Conservation (phyloP, 2,329 filamentous ascomycete species). For the Periconia sp. region DNA sequence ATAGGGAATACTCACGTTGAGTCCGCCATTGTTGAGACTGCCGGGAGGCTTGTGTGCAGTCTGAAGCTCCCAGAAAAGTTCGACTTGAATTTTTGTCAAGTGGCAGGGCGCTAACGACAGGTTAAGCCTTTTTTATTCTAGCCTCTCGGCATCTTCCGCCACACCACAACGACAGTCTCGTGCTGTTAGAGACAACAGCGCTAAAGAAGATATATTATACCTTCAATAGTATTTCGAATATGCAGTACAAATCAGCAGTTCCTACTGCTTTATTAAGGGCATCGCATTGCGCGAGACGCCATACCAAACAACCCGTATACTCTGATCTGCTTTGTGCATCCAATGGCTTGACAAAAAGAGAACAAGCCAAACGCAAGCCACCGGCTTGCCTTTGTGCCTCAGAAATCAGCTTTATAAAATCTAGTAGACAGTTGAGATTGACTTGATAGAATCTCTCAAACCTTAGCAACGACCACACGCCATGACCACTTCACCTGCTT, state of each 20-base stretch:
- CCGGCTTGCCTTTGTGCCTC: neutral
- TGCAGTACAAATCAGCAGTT: too few species aligned
- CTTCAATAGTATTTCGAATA: too few species aligned
- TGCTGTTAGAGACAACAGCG: neutral
- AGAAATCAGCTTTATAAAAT: neutral
- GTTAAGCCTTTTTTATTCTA: neutral
- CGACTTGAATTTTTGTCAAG: conserved; percentile 8
- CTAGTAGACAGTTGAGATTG: neutral
- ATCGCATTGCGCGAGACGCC: too few species aligned
- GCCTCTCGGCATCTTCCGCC: neutral
- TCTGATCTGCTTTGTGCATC: neutral
- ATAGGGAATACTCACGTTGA: conserved; percentile 61
- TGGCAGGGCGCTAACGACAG: conserved; percentile 1
- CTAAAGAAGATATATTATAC: neutral
- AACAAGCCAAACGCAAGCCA: neutral
- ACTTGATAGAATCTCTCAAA: too few species aligned
- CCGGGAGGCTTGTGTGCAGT: conserved; percentile 48
- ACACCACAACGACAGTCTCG: too few species aligned
- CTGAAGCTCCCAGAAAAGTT: conserved; percentile 10
- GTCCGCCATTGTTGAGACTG: conserved; percentile 39
- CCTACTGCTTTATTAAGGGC: too few species aligned
- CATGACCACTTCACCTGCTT: neutral
- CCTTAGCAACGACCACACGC: too few species aligned
- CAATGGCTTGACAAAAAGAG: neutral
- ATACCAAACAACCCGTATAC: too few species aligned